phyloP scores from a whole-genome alignment of 306 rosid genomes.

The Quillaja saponaria region DNA sequence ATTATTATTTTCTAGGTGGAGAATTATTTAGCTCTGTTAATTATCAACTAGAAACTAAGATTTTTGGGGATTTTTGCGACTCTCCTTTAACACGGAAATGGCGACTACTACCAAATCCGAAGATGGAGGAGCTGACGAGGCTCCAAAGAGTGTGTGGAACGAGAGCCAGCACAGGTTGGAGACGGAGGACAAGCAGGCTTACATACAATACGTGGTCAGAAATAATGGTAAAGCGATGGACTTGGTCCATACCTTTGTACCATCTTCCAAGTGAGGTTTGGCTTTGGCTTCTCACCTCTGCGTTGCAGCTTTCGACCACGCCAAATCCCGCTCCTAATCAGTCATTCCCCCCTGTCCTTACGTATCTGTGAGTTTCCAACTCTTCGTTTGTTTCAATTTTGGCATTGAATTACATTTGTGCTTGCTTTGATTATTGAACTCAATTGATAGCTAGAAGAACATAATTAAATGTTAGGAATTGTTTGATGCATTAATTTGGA shows the following conservation, averaged over 20 bases:
- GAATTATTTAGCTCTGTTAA: no score
- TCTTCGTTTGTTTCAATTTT: background rate
- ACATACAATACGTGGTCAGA: conserved; percentile 50
- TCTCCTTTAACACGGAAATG: no score
- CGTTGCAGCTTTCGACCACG: conserved; percentile 80
- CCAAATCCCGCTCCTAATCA: conserved; percentile 52
- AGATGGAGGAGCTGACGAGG: conserved; percentile 21
- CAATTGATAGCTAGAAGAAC: background rate
- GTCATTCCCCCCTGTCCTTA: conserved; percentile 81
- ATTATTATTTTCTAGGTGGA: no score
- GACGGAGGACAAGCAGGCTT: conserved; percentile 81
- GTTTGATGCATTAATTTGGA: background rate
- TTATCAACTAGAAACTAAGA: no score
- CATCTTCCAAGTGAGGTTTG: conserved; percentile 78
- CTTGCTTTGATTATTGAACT: background rate
- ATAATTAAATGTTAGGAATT: background rate
- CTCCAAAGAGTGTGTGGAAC: conserved; percentile 66
- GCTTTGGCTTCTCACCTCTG: conserved; percentile 84
- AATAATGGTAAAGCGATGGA: conserved; percentile 63
- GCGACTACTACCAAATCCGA: conserved; percentile 28
- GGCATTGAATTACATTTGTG: background rate
- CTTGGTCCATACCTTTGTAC: conserved; percentile 80
- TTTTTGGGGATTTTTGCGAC: no score
- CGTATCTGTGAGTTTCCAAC: conserved; percentile 59
- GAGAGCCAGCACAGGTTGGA: conserved; percentile 55